Percentiles rank a stretch among this genome's conserved stretches.
Conservation (phyloP, 208 protist genomes). For the Trypanosomatidae sp. region DNA sequence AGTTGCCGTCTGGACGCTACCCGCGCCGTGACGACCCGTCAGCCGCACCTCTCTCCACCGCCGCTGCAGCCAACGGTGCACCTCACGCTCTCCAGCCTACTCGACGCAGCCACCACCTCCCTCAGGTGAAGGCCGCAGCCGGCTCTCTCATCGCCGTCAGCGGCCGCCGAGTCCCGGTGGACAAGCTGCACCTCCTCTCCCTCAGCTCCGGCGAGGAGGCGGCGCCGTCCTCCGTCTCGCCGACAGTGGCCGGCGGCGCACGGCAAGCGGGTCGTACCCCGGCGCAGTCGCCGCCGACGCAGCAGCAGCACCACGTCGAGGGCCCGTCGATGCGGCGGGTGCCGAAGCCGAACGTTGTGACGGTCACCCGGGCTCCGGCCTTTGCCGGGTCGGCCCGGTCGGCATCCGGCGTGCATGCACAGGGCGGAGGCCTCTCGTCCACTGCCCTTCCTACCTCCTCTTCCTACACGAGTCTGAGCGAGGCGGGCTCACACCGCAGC, state of each 20-base stretch:
- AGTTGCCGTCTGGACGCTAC: neutral
- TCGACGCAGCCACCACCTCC: slow-evolving; percentile 26
- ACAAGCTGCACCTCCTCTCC: slow-evolving; percentile 70
- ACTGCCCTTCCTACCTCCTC: slow-evolving; percentile 2
- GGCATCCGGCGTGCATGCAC: too few species aligned
- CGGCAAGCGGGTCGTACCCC: too few species aligned
- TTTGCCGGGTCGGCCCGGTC: too few species aligned
- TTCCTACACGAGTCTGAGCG: neutral
- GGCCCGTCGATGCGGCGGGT: slow-evolving; percentile 47
- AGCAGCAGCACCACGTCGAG: too few species aligned
- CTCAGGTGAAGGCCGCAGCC: slow-evolving; percentile 36
- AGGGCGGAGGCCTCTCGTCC: too few species aligned
- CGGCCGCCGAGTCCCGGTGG: slow-evolving; percentile 74
- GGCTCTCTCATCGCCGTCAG: slow-evolving; percentile 67
- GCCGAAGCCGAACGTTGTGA: slow-evolving; percentile 26
- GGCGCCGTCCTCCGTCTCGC: neutral
- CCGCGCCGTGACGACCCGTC: neutral
- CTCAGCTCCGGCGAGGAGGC: slow-evolving; percentile 28
- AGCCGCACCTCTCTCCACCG: neutral
- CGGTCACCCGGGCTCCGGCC: slow-evolving; percentile 17
- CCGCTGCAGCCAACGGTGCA: too few species aligned
- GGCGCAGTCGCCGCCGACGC: too few species aligned
- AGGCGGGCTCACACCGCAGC: too few species aligned
- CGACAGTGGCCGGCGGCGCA: too few species aligned
- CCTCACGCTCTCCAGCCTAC: too few species aligned